phyloP scores from a whole-genome alignment of 1,139 yeast species.

The Blastobotrys ciferrii region DNA sequence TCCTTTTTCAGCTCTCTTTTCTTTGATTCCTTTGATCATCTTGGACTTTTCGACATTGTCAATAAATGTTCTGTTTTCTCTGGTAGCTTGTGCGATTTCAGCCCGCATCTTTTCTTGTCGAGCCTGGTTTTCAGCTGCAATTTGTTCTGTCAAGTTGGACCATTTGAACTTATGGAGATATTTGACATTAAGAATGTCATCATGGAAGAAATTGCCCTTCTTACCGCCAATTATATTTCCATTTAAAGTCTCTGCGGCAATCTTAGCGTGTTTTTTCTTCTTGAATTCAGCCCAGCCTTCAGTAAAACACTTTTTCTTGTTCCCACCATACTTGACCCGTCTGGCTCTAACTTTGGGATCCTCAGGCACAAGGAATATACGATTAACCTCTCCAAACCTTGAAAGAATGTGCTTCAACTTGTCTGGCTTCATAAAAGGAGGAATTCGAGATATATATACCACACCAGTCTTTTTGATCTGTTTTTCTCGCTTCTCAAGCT shows the following conservation, averaged over 20 bases:
- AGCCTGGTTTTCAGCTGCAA: constrained; percentile 84
- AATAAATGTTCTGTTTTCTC: constrained; percentile 78
- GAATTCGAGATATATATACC: constrained; percentile 81
- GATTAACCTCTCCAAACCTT: constrained; percentile 81
- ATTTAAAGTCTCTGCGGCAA: constrained; percentile 81
- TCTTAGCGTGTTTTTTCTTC: constrained; percentile 80
- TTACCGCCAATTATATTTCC: constrained; percentile 91
- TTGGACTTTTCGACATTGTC: constrained; percentile 83
- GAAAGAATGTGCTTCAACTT: constrained; percentile 77
- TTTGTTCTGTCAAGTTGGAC: constrained; percentile 91
- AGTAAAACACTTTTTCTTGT: constrained; percentile 78
- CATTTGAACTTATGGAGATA: constrained; percentile 91
- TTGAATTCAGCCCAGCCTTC: constrained; percentile 98
- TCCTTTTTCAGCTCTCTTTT: constrained; percentile 45
- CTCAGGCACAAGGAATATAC: constrained; percentile 87
- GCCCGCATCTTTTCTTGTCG: constrained; percentile 84
- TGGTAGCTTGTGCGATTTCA: constrained; percentile 85
- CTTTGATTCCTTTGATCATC: constrained; percentile 67
- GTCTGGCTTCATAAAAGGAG: constrained; percentile 96
- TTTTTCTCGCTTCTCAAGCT: constrained; percentile 33
- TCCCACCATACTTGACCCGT: constrained; percentile 88
- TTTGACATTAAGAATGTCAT: constrained; percentile 87
- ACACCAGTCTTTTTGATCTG: constrained; percentile 78
- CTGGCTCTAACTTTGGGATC: constrained; percentile 60
- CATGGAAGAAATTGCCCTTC: constrained; percentile 89